Evolutionary conservation across 2,329 filamentous ascomycete genomes (phyloP), one percentile per base, ranked within the genome.

Genomic region (Chaetothyriales sp.): DNA sequence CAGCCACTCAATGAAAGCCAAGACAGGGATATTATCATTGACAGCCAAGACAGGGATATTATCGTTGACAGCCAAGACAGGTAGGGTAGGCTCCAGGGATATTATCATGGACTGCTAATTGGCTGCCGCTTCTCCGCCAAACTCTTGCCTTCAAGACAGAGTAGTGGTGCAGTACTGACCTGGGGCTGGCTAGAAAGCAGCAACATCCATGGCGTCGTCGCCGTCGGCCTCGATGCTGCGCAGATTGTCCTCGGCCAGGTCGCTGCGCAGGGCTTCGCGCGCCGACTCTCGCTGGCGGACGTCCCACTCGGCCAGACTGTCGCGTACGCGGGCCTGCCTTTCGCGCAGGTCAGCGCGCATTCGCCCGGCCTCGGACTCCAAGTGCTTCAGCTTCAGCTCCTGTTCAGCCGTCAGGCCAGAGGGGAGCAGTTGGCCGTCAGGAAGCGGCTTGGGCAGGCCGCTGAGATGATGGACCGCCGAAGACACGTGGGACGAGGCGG

Each of bases 181-280:
- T n/a, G n/a, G n/a, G n/a, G n/a, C n/a, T n/a, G 29, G 10, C 53
- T 61, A 72, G 53, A 73, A 74, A 37, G 66, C 63, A 20, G 66
- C 61, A 10, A 66, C 63, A n/a, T 65, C 64, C 48, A 67, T 62
- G 44, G 67, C 64, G 49, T 67, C 67, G 52, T 73, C 71, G 9
- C 65, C 64, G 54, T 72, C 70, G 9, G 65, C 64, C 53, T 71
- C 70, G 13, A 69, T 66, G 13, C 68, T 62, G 49, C 73, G 69
- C 54, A 74, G 56, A 61, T 73, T 69, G 1, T 68, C 65, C 54
- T 75, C 73, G 2, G 73, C 72, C 49, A 75, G 59, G 51, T 75
- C 72, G 55, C 70, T 73, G 56, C 69, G 73, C 45, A 73, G 57
- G 2, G 67, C 66, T 43, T 70, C 70, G 18, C 71, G 70, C 25